phyloP scores from a whole-genome alignment of 495 filamentous ascomycete genomes.

The Glutinoglossum americanum region DNA sequence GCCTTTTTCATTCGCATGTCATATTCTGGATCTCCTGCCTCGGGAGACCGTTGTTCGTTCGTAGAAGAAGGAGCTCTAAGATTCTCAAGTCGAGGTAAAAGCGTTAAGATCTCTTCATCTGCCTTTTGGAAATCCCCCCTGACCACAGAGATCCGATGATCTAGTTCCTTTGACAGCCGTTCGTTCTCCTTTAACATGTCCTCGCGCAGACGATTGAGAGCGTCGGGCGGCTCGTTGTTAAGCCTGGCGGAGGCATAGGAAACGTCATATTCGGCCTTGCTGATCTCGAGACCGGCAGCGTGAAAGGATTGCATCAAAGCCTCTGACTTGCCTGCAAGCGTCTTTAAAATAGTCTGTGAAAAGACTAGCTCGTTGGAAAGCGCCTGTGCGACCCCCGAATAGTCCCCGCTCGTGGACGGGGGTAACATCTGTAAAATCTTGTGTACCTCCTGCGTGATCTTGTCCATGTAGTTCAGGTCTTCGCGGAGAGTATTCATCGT shows the following conservation, averaged over 20 bases:
- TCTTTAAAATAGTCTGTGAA: not conserved
- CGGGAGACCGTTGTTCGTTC: not conserved
- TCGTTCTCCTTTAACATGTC: conserved; percentile 2
- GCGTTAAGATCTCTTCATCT: not conserved
- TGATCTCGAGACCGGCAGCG: not conserved
- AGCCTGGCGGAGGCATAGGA: not conserved
- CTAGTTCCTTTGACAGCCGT: conserved; percentile 2
- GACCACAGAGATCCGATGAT: conserved; percentile 6
- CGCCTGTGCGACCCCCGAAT: not conserved
- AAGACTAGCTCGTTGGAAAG: not conserved
- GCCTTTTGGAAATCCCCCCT: conserved; percentile 1
- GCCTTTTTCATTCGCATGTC: not conserved
- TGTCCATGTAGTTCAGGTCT: conserved; percentile 1
- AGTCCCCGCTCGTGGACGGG: not conserved
- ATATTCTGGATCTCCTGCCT: not conserved
- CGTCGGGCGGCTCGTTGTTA: not conserved
- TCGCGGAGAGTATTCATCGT: not conserved
- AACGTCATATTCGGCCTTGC: not conserved
- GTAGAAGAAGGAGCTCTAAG: not conserved
- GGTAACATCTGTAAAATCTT: not conserved
- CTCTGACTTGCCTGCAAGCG: not conserved
- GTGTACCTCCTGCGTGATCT: not conserved
- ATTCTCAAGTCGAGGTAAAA: not conserved
- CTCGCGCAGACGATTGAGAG: not conserved
- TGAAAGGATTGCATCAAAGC: not conserved